Base-by-base conservation (phyloP, 2,329 filamentous ascomycete species). In the Rutstroemia sp. region DNA sequence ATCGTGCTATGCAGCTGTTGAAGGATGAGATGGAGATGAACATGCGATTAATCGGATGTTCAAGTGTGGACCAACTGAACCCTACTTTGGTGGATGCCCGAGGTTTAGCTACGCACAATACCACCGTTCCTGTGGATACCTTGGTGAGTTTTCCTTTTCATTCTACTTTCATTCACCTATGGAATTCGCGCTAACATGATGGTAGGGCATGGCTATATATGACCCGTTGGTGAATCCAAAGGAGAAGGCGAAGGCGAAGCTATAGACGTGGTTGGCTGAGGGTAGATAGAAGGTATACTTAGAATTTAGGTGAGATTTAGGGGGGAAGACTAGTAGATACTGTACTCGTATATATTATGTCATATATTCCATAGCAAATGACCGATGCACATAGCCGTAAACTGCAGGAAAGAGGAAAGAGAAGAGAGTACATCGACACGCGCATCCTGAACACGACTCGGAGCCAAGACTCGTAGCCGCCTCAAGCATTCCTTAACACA, bases 21-120 rank as follows among this genome's bases (percentile, higher is more conserved):
- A 91, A 89, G 75, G 94, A 97, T 68, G 94, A 99, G 79, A 89
- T 99, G 82, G 91, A 95, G 76, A 97, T 97, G 92, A 94, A 92
- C 69, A 97, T 99, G 94, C 83, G 94, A 6, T 76, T 99, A 61
- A 90, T 99, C 64, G 94, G 94, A 9, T 88, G 85, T 58, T 81
- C 79, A 19, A 85, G 74, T 59, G 72, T 99, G 34, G 83, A 84
- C 38, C 85, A 99, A 64, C 74, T 99, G 60, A 89, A 88, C 60
- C 87, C 92, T 0, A 85, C 83, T 25, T 74, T 99, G 71, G 71
- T 99, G 19, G 94, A 99, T 70, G 81, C 83, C 0, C 77, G 87
- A 59, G 89, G 86, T 2, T 70, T 96, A 63, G 78, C 74, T 61
- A 75, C 77, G 61, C 86, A 88, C 66, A 75, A 73, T 12, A 78